Evolutionary conservation across 83 land plant genomes (phyloP), one percentile per base, ranked within the genome.

Genomic region (Larix sibirica): DNA sequence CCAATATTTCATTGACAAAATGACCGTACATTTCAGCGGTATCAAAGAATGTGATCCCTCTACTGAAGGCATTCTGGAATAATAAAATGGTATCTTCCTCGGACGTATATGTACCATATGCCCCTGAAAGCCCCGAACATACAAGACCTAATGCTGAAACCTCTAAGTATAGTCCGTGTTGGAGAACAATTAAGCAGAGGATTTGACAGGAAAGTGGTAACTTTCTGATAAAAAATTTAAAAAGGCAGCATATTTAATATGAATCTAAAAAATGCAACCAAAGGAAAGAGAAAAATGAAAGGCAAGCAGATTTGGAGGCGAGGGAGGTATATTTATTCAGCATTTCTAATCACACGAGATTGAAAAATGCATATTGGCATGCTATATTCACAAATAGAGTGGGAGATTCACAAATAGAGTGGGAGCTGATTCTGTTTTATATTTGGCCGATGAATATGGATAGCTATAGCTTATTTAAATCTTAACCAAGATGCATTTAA

Each of bases 111-210:
- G 81, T 21, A 44, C 82, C 83, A 42, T 59, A 54, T 20, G 79
- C 60, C 31, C 87, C 90, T 8, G 87, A 81, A 26, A 88, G 85
- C 13, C 87, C 85, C 21, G 78, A 70, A 75, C 87, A 88, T n/a
- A 87, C 90, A 80, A 85, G 83, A 1, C 90, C 87, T 73, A 88
- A 85, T 70, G 66, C 85, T 14, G 90, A 88, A 17, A 88, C 90
- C 87, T 63, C 10, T 6, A 63, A 2, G 24, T 63, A 63, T n/a
- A n/a, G 24, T 7, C 66, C 7, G 7, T 20, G 6, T 6, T n/a
- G 6, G 66, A 63, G 24, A 63, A n/a, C 9, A 63, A 1, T 63
- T 8, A n/a, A 21, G 4, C 63, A 61, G 5, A 17, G 18, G 63
- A 61, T 42, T 42, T 42, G 3, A 42, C 0, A 42, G 44, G 44